Percentiles rank a stretch among this genome's conserved stretches.
Evolutionary conservation across 2,329 filamentous ascomycete species (phyloP).

Genomic region (Monilinia aucupariae): DNA sequence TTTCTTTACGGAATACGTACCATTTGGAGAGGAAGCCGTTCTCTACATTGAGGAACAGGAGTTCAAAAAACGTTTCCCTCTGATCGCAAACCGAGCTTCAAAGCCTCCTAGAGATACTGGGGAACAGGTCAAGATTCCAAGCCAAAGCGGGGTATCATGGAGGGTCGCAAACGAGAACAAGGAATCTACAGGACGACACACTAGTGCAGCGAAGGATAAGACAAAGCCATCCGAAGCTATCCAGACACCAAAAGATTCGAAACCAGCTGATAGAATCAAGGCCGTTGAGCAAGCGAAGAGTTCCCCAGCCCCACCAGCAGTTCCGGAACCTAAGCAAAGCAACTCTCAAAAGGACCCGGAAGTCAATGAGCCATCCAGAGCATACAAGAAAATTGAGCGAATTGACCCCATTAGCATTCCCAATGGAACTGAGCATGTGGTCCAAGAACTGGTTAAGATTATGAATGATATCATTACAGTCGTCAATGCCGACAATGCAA

Average conservation of each 20-base stretch:
- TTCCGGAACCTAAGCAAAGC: slow-evolving; percentile 26
- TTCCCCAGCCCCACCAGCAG: slow-evolving; percentile 20
- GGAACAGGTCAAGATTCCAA: slow-evolving; percentile 73
- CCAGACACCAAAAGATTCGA: slow-evolving; percentile 31
- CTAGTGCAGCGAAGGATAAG: slow-evolving; percentile 44
- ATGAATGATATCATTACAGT: slow-evolving; percentile 94
- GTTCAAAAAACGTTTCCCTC: slow-evolving; percentile 78
- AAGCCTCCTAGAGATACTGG: slow-evolving; percentile 47
- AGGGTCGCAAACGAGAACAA: slow-evolving; percentile 61
- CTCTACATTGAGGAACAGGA: slow-evolving; percentile 94
- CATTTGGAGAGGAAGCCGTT: slow-evolving; percentile 89
- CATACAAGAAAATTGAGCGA: slow-evolving; percentile 55
- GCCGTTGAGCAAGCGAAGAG: slow-evolving; percentile 33
- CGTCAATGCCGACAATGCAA: slow-evolving; percentile 79
- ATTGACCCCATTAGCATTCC: slow-evolving; percentile 75
- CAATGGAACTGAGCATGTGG: slow-evolving; percentile 75
- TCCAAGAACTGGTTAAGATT: slow-evolving; percentile 90
- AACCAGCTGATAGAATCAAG: slow-evolving; percentile 33
- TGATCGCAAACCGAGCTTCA: slow-evolving; percentile 35
- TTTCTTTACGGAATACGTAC: slow-evolving; percentile 96
- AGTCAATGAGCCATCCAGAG: slow-evolving; percentile 60
- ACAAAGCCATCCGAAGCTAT: slow-evolving; percentile 29
- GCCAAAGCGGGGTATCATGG: slow-evolving; percentile 80
- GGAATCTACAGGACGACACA: slow-evolving; percentile 50
- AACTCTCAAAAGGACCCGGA: slow-evolving; percentile 46